Percentiles rank a stretch among this genome's conserved stretches.
Conservation (phyloP, 495 filamentous ascomycete species). For the Penicillium bovifimosum region DNA sequence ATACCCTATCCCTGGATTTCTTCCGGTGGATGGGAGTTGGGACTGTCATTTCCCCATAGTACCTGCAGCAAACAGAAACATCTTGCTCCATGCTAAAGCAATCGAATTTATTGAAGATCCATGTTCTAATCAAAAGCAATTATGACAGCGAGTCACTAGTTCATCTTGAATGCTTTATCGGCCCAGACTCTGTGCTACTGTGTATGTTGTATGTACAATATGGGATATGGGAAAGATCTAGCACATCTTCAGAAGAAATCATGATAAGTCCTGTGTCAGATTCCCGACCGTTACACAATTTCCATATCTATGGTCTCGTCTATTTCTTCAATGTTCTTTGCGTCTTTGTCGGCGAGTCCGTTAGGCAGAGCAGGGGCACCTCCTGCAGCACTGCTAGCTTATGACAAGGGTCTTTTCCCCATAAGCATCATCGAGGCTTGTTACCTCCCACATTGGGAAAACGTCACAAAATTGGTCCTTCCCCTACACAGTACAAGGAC, state of each 20-base stretch:
- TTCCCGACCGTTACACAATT: neutral
- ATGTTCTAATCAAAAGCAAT: neutral
- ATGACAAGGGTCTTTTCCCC: slow-evolving; percentile 1
- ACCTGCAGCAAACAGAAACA: neutral
- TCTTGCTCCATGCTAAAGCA: neutral
- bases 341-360: slow-evolving; percentile 3
- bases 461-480: neutral
- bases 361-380: neutral
- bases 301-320: neutral
- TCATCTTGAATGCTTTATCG: neutral
- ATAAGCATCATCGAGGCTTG: neutral
- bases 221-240: neutral
- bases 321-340: neutral
- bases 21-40: neutral
- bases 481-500: neutral
- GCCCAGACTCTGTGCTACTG: neutral
- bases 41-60: neutral
- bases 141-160: neutral
- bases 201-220: neutral
- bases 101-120: neutral
- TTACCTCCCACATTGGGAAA: slow-evolving; percentile 1
- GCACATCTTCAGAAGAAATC: neutral
- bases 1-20: neutral
- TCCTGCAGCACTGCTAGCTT: neutral
- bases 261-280: slow-evolving; percentile 1